These are phyloP conservation scores for Glycine tomentella DNA, from an alignment of 306 rosid species.

Conservation along the genomic window DNA sequence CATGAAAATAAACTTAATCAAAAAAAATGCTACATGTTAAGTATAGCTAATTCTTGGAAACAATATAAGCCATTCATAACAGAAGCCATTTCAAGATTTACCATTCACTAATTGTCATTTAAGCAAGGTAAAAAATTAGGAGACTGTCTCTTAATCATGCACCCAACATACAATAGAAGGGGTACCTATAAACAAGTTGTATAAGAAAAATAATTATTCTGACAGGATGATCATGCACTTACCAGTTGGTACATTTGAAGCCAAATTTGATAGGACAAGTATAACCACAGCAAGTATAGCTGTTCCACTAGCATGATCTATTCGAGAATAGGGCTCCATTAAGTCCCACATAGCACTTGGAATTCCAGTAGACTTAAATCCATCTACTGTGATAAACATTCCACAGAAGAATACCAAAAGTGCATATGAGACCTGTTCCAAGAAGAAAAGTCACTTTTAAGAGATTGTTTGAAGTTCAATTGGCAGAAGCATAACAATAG, in stretches of 20 bases:
- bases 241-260: conserved; percentile 97
- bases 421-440: conserved; percentile 87
- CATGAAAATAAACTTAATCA: too few relatives aligned
- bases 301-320: conserved; percentile 63
- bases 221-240: conserved; percentile 21
- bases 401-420: conserved; percentile 93
- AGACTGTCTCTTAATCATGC: neutral
- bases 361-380: conserved; percentile 85
- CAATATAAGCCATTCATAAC: too few relatives aligned
- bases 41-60: too few relatives aligned
- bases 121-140: neutral
- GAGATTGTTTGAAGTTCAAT: conserved; percentile 15
- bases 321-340: conserved; percentile 73
- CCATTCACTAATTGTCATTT: neutral
- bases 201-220: neutral
- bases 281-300: conserved; percentile 76
- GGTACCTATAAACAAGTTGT: neutral
- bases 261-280: conserved; percentile 80
- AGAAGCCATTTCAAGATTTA: neutral
- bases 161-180: neutral
- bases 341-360: conserved; percentile 84
- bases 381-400: conserved; percentile 91
- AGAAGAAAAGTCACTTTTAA: conserved; percentile 3
- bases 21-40: too few relatives aligned
- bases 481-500: neutral